phyloP scores from a whole-genome alignment of 257 asterid genomes.

The Coffea eugenioides region DNA sequence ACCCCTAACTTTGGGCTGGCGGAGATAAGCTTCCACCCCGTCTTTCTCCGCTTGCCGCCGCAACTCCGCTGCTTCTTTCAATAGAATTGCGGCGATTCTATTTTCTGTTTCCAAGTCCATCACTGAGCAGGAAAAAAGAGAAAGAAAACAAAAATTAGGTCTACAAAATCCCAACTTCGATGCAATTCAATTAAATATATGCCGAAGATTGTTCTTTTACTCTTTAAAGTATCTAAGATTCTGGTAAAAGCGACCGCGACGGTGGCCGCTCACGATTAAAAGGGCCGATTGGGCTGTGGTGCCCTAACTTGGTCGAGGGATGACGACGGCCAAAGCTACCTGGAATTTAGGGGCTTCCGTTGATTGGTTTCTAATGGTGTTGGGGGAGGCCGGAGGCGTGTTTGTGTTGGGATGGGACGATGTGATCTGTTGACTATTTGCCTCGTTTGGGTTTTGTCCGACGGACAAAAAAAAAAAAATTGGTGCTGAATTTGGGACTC shows the following conservation, averaged over 20 bases:
- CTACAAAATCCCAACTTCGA: not conserved
- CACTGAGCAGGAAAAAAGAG: constrained; percentile 6
- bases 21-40: constrained; percentile 84
- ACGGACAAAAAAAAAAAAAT: not conserved
- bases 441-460: too few species aligned
- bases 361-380: not conserved
- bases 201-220: not conserved
- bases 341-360: not conserved
- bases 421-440: too few species aligned
- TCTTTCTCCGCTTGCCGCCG: constrained; percentile 76
- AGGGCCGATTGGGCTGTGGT: not conserved
- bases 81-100: constrained; percentile 75
- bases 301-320: not conserved
- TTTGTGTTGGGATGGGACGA: not conserved
- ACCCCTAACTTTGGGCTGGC: constrained; percentile 57
- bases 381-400: not conserved
- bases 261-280: not conserved
- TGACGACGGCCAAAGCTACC: not conserved
- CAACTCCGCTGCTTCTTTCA: constrained; percentile 92
- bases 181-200: not conserved
- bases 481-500: not conserved
- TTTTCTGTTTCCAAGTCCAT: constrained; percentile 95
- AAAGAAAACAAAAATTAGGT: not conserved
- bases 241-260: not conserved
- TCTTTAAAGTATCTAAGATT: not conserved